Evolutionary conservation across 495 filamentous ascomycete species (phyloP), one percentile per base, ranked within the genome.

Genomic region (Penicillium subrubescens): DNA sequence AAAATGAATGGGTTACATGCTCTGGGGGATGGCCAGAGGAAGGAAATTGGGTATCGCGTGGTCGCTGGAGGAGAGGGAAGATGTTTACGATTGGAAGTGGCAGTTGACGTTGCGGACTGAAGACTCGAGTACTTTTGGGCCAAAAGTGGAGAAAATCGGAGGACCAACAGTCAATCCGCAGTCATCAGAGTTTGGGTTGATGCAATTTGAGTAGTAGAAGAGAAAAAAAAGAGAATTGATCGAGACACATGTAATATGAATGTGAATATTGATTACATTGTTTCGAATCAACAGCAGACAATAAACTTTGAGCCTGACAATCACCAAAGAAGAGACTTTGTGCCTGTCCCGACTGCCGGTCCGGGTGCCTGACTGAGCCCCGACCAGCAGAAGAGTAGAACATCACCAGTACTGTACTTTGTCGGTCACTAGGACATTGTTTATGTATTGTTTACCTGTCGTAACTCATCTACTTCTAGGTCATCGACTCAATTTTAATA

Each of bases 1-100:
- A 54, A 5, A 15, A 50, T 27, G 25, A 35, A 61, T 46, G 51
- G n/a, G 48, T 50, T n/a, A 59, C 63, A 65, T 72, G 62, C 54
- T 66, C 64, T 59, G 63, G 63, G 54, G 35, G 19, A 51, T 48
- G 39, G 44, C 50, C 31, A 63, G 58, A 52, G 48, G 59, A 33
- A 66, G 29, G 19, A 53, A 29, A 21, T 27, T 11, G 8, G 11
- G 54, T 25, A 62, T 31, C 14, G 41, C 51, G 8, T 14, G 33
- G 21, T 11, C 39, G 35, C 10, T 29, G 25, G 21, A 34, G 41
- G 5, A 44, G 35, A 19, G 21, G n/a, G 19, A 46, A 17, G 21
- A 12, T 48, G 44, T 25, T 48, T 48, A 48, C 8, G 43, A 21
- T 19, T 8, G 43, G 8, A 14, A 17, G 44, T 48, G 21, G n/a